Conservation (phyloP, 1,284 basidiomycete genomes). For the Fomitopsis palustris region DNA sequence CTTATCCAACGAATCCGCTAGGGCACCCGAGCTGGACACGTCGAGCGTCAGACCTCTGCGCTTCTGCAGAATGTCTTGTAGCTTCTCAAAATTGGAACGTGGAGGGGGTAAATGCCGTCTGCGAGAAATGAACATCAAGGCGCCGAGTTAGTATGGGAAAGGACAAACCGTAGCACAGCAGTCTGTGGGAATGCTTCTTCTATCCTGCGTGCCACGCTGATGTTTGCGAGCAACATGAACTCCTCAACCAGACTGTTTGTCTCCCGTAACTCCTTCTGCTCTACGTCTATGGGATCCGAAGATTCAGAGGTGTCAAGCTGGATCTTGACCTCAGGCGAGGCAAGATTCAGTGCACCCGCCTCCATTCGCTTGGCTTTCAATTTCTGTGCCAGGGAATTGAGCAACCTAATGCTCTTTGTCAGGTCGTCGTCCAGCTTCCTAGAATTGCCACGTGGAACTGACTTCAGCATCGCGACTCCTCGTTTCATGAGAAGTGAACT, state of each 20-base stretch:
- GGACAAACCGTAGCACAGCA: conserved; percentile 78
- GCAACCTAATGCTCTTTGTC: conserved; percentile 86
- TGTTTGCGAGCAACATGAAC: conserved; percentile 98
- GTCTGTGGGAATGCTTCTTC: conserved; percentile 96
- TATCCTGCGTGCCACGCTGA: conserved; percentile 89
- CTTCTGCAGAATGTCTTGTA: conserved; percentile 91
- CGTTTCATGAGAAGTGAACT: conserved; percentile 26
- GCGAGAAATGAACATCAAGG: conserved; percentile 5
- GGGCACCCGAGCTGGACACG: conserved; percentile 86
- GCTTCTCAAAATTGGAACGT: conserved; percentile 90
- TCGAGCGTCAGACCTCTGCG: conserved; percentile 85
- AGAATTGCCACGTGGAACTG: not conserved
- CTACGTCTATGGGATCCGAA: conserved; percentile 95
- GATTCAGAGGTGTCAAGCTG: conserved; percentile 91
- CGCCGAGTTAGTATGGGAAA: not conserved
- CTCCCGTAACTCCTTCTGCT: conserved; percentile 91
- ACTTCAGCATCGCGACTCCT: not conserved
- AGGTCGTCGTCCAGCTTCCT: conserved; percentile 80
- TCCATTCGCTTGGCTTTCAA: conserved; percentile 87
- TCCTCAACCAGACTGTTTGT: conserved; percentile 98
- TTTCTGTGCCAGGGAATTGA: conserved; percentile 87
- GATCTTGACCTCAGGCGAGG: conserved; percentile 97
- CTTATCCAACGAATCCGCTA: conserved; percentile 88
- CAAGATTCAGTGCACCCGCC: conserved; percentile 94
- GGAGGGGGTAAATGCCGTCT: conserved; percentile 96